A percentile compares a stretch with the other conserved stretches of the same genome.
These are phyloP conservation scores for Saccharata proteae DNA, from an alignment of 2,329 filamentous ascomycete genomes.

Conservation along the genomic window DNA sequence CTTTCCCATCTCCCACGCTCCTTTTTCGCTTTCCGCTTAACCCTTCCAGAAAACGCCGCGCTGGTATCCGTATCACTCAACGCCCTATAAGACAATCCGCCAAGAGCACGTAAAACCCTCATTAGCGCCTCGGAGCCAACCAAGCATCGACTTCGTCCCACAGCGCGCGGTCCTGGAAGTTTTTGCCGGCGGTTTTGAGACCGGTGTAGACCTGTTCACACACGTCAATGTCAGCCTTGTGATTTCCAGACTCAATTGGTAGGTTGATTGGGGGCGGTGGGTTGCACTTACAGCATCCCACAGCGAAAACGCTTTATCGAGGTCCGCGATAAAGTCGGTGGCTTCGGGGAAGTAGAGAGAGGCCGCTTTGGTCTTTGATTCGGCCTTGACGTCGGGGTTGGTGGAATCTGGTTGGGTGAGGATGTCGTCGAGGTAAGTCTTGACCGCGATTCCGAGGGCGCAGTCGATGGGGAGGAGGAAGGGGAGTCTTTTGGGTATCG, in stretches of 20 bases:
- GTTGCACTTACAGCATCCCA: constrained; percentile 49
- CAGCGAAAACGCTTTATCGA: constrained; percentile 48
- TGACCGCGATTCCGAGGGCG: constrained; percentile 65
- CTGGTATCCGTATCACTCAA: constrained; percentile 1
- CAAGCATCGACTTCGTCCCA: constrained; percentile 51
- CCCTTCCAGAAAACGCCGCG: neutral
- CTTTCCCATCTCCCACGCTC: neutral
- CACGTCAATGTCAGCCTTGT: neutral
- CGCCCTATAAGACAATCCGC: neutral
- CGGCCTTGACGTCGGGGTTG: constrained; percentile 37
- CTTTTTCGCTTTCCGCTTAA: neutral
- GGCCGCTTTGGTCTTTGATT: constrained; percentile 25
- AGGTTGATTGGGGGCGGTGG: neutral
- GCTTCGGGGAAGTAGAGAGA: constrained; percentile 46
- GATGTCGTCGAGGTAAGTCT: constrained; percentile 66
- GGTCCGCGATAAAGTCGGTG: constrained; percentile 44
- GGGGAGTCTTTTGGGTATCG: constrained; percentile 37
- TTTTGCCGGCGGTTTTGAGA: constrained; percentile 41
- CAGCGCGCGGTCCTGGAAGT: constrained; percentile 35
- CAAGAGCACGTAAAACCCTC: neutral
- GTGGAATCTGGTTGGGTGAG: constrained; percentile 45
- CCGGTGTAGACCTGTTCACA: constrained; percentile 40
- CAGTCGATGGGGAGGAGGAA: constrained; percentile 61
- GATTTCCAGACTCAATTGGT: neutral
- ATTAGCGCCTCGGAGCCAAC: constrained; percentile 25